Evolutionary conservation across 192 early-diverging fungal genomes (phyloP).

Genomic region (Coemansia sp.): DNA sequence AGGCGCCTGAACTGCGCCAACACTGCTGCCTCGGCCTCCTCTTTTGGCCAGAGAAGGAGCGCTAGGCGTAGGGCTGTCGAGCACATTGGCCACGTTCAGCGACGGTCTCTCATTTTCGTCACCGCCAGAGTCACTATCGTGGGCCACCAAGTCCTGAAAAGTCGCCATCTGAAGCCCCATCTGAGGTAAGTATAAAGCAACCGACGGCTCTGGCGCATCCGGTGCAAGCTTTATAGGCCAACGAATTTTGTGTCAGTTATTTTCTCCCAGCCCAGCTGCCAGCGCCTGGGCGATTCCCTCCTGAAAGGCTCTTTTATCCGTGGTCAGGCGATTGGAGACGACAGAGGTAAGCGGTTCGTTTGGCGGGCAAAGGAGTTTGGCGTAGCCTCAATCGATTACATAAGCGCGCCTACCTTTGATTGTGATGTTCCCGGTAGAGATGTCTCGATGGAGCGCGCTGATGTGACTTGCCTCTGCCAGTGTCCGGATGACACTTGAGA

Average conservation of each 20-base stretch:
- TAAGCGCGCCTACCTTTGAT: background rate
- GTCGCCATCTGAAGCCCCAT: background rate
- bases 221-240: background rate
- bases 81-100: background rate
- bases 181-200: background rate
- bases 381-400: conserved; percentile 15
- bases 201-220: background rate
- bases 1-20: no score
- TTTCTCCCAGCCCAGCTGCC: background rate
- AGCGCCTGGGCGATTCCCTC: background rate
- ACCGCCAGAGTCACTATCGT: background rate
- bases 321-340: background rate
- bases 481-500: background rate
- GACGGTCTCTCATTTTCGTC: background rate
- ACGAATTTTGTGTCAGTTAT: background rate
- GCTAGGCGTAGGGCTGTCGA: background rate
- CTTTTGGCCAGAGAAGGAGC: background rate
- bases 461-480: background rate
- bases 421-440: conserved; percentile 6
- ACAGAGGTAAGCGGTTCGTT: background rate
- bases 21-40: no score
- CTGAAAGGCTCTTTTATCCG: background rate
- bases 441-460: conserved; percentile 14
- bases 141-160: background rate
- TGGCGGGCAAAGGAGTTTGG: background rate